These are phyloP conservation scores for Penicillium coffeae DNA, from an alignment of 495 filamentous ascomycete genomes.

Conservation along the genomic window DNA sequence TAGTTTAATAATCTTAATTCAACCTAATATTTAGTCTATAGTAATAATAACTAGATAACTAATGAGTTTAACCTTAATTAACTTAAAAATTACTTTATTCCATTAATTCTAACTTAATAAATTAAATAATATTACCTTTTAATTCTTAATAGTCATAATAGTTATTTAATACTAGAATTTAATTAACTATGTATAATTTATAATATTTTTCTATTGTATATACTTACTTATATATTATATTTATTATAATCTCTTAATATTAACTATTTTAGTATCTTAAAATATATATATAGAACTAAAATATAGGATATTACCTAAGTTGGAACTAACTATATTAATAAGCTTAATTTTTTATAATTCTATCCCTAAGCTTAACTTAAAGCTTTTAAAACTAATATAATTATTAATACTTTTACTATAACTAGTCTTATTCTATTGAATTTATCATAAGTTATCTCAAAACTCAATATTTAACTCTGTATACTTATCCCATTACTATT, in stretches of 20 bases:
- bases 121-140: not conserved
- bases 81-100: not conserved
- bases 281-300: not conserved
- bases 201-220: not conserved
- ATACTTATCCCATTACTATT: not conserved
- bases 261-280: not conserved
- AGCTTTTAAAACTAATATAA: not conserved
- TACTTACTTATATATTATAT: conserved; percentile 10
- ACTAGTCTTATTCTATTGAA: not conserved
- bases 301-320: not conserved
- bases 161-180: not conserved
- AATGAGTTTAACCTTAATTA: not conserved
- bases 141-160: not conserved
- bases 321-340: conserved; percentile 9
- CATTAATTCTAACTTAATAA: not conserved
- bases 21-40: not conserved
- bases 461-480: conserved; percentile 1
- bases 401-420: not conserved
- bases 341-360: conserved; percentile 2
- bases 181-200: not conserved
- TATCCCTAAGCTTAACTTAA: not conserved
- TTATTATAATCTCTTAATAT: conserved; percentile 19
- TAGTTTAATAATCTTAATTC: not conserved
- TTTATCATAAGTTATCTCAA: not conserved
- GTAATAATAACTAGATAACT: not conserved